Evolutionary conservation across 495 filamentous ascomycete species (phyloP), one percentile per base, ranked within the genome.

Genomic region (Tuber melanosporum): DNA sequence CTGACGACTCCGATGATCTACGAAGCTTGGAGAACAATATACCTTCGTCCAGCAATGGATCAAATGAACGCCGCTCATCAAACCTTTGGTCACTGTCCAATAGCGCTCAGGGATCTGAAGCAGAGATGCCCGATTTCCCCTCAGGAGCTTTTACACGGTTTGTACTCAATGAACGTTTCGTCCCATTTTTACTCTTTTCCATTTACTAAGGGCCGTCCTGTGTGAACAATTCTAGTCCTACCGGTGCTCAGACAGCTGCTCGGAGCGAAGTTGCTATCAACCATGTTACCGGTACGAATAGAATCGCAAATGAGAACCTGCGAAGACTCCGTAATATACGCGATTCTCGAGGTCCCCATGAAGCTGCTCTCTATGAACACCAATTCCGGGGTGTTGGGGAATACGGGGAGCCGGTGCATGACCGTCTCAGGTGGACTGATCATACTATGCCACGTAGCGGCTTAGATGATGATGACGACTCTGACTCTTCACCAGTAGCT

Each of bases 11-110:
- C 5, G 57, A 66, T 7, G 57, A 66, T 14, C 26, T 66, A 36
- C 57, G 57, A 66, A 66, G 57, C 57, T 14, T 66, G 32, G 57
- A 66, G 57, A 66, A 66, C 57, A 66, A 66, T 26, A 66, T 66
- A 17, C 57, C 57, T 36, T 66, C 57, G n/a, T 66, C 57, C 26
- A 66, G 57, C 26, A 66, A 66, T 36, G 57, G 57, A 66, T 66
- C 57, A 66, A 66, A 36, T 66, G 57, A 66, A 36, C 57, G 57
- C 26, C 57, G 57, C 57, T 36, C 26, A 32, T 66, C 57, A 66
- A 66, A 66, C 32, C 57, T 66, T 66, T 66, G 57, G 57, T 66
- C 57, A 36, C 57, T 66, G 10, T 66, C 57, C 26, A 66, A 66
- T 36, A 66, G 57, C 26, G 57, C 57, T 66, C 57, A 66, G 17